These are phyloP conservation scores for Cladosporium sp. DNA, from an alignment of 2,329 filamentous ascomycete species.

Conservation along the genomic window DNA sequence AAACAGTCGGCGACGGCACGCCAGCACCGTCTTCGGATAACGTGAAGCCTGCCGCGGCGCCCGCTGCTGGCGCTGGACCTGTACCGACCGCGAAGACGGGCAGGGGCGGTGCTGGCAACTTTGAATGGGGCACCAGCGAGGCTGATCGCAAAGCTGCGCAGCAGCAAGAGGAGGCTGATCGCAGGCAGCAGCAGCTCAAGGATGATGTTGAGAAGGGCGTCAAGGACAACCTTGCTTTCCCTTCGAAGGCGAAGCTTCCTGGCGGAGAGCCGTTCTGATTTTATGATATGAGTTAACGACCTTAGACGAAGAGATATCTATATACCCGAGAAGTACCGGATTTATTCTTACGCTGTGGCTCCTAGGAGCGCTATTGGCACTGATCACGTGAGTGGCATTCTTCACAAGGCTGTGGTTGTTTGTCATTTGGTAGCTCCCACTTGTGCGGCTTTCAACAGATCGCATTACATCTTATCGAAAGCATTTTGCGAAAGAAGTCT, in stretches of 20 bases:
- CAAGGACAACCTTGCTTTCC: constrained; percentile 42
- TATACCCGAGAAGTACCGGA: neutral
- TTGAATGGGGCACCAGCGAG: constrained; percentile 39
- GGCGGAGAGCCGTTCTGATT: constrained; percentile 31
- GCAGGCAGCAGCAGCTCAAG: constrained; percentile 32
- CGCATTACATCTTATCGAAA: neutral
- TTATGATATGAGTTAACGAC: neutral
- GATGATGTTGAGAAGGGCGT: constrained; percentile 44
- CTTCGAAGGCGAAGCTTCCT: constrained; percentile 41
- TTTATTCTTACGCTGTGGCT: neutral
- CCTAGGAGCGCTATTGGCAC: too few species aligned
- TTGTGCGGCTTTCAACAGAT: too few species aligned
- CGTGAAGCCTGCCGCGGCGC: constrained; percentile 16
- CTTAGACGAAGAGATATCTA: neutral
- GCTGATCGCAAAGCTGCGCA: constrained; percentile 33
- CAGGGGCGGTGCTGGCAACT: constrained; percentile 51
- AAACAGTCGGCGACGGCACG: constrained; percentile 23
- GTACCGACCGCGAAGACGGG: constrained; percentile 31
- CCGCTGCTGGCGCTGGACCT: neutral
- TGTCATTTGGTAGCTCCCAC: too few species aligned
- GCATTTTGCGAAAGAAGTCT: constrained; percentile 15
- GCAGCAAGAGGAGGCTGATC: constrained; percentile 32
- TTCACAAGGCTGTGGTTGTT: too few species aligned
- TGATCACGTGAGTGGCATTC: too few species aligned
- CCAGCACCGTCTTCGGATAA: constrained; percentile 8